Base-by-base conservation (phyloP, 2,329 filamentous ascomycete genomes). In the Cordyceps javanica region DNA sequence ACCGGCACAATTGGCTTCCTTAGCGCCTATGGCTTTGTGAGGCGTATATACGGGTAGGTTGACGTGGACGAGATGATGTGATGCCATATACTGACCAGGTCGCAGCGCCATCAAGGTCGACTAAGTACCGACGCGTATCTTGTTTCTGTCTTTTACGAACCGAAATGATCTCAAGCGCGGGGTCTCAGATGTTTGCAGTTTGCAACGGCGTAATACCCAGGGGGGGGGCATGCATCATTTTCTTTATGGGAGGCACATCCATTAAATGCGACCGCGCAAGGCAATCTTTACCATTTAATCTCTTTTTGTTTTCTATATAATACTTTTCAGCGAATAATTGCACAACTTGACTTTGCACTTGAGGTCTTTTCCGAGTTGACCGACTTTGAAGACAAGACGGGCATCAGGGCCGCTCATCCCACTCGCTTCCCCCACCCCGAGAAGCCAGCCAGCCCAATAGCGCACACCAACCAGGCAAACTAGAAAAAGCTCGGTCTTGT, bases 1-100 rank as follows among this genome's bases (percentile, higher is more conserved):
- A 91, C 87, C 10, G 91, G 91, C 25, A 95, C 91, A 0, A 82
- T 96, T 56, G 91, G 91, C 2, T 95, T 95, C 71, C 71, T 96
- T 72, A 87, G 88, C 41, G 88, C 89, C 6, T 95, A 94, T 74
- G 82, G 86, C 2, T 96, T 96, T 76, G 84, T 96, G 57, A 79
- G 89, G 68, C 83, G 87, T 68, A 91, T 96, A 67, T 96, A 94
- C 70, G 83, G 55, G 55, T 58, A 58, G 28, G 55, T 49, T 50
- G 21, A 32, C 16, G 16, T 25, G 7, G 13, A 50, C 14, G 48
- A 53, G 25, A 44, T 5, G 1, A 1, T 8, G 28, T 49, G 49
- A 60, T 65, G 52, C 64, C 54, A 32, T 44, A n/a, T 30, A 36
- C 55, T 57, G 26, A 57, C 55, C n/a, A 19, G 9, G 8, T 5